Evolutionary conservation across 257 asterid species (phyloP).

Genomic region (Haberlea rhodopensis): DNA sequence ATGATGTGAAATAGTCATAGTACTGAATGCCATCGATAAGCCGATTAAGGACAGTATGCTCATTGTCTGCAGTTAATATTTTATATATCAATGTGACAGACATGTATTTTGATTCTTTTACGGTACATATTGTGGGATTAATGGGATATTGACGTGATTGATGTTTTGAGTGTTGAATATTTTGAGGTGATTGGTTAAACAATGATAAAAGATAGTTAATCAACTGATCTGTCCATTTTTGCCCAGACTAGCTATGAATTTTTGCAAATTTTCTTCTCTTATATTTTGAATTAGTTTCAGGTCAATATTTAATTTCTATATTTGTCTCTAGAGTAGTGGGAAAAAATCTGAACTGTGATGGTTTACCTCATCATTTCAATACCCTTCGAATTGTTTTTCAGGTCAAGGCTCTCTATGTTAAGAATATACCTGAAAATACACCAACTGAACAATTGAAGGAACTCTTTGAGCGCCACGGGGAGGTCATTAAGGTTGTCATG

Average conservation of each 20-base stretch:
- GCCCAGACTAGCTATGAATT: background rate
- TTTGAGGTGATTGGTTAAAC: background rate
- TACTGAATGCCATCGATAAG: background rate
- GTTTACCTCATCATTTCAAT: constrained; percentile 15
- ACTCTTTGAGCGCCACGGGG: constrained; percentile 80
- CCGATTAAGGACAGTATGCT: background rate
- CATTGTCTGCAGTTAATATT: background rate
- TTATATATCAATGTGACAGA: background rate
- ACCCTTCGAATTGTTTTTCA: constrained; percentile 33
- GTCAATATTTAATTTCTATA: background rate
- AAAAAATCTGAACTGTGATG: constrained; percentile 16
- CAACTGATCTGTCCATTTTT: background rate
- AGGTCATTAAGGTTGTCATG: constrained; percentile 90
- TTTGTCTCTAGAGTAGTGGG: constrained; percentile 13
- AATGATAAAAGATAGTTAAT: background rate
- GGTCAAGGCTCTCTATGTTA: constrained; percentile 96
- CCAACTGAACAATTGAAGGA: constrained; percentile 74
- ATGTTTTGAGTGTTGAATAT: background rate
- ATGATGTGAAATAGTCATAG: background rate
- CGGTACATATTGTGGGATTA: background rate
- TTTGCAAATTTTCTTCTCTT: background rate
- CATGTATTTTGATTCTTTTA: background rate
- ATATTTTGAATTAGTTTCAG: too few species aligned
- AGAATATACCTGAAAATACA: constrained; percentile 87
- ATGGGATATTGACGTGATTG: background rate